Percentiles rank a stretch among this genome's conserved stretches.
Evolutionary conservation across 257 asterid genomes (phyloP).

Genomic region (Craterostigma plantagineum): DNA sequence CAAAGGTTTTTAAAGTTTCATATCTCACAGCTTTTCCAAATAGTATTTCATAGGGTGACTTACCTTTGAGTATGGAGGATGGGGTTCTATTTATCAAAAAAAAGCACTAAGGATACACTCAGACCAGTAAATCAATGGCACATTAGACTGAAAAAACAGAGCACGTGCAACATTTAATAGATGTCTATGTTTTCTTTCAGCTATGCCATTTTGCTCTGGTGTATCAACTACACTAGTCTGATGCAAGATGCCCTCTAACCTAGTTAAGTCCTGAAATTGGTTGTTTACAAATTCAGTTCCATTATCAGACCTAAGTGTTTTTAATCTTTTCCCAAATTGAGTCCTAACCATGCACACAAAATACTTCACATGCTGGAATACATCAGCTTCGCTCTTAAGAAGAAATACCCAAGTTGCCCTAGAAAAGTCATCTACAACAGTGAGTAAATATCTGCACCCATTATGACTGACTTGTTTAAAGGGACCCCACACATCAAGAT

Average conservation of each 20-base stretch:
- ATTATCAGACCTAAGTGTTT: background rate
- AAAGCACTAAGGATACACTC: background rate
- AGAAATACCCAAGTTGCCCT: background rate
- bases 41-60: background rate
- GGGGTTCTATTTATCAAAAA: background rate
- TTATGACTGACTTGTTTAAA: background rate
- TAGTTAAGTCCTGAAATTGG: background rate
- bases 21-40: background rate
- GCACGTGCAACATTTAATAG: background rate
- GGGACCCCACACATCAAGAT: background rate
- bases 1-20: background rate
- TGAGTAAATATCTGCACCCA: too few species aligned
- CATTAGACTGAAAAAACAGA: background rate
- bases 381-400: background rate
- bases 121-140: background rate
- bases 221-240: background rate
- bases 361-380: background rate
- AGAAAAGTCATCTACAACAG: too few species aligned
- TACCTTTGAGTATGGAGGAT: background rate
- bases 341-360: background rate
- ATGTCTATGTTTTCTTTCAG: too few species aligned
- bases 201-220: too few species aligned
- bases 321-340: background rate
- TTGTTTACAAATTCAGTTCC: constrained; percentile 1
- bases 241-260: background rate